Evolutionary conservation across 2,329 filamentous ascomycete genomes (phyloP).

Genomic region (Fusarium bulbicola): DNA sequence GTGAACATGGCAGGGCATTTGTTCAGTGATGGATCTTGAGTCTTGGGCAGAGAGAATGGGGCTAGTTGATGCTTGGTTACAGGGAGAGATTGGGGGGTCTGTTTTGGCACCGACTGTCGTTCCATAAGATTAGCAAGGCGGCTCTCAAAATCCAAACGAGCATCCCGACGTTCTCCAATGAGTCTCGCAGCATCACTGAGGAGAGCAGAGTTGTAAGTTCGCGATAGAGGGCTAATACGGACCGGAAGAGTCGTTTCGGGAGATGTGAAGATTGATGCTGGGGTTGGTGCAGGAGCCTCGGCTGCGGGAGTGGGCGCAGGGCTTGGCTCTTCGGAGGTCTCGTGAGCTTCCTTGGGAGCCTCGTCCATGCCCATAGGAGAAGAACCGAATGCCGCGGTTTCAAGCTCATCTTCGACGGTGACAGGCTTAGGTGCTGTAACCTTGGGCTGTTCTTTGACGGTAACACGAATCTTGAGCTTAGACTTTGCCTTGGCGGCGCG

Average conservation of each 20-base stretch:
- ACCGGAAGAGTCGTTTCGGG: conserved; percentile 37
- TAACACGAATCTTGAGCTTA: conserved; percentile 89
- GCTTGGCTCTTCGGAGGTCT: conserved; percentile 21
- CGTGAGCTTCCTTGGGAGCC: conserved; percentile 24
- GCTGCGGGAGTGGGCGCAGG: conserved; percentile 24
- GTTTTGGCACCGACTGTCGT: conserved; percentile 25
- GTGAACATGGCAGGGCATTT: conserved; percentile 16
- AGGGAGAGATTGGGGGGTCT: background rate
- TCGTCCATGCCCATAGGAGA: conserved; percentile 20
- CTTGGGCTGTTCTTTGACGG: conserved; percentile 48
- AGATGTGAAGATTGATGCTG: conserved; percentile 23
- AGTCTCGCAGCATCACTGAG: conserved; percentile 43
- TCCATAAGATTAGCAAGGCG: conserved; percentile 43
- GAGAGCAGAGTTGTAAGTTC: conserved; percentile 39
- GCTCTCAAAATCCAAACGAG: conserved; percentile 41
- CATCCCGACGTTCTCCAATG: conserved; percentile 34
- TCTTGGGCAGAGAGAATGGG: conserved; percentile 11
- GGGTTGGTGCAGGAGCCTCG: conserved; percentile 33
- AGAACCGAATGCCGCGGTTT: conserved; percentile 37
- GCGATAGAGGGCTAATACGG: conserved; percentile 39
- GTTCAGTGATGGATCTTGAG: background rate
- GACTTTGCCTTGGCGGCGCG: conserved; percentile 97
- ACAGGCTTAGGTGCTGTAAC: conserved; percentile 51
- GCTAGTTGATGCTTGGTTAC: background rate
- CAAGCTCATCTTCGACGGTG: conserved; percentile 61